A percentile compares a stretch with the other conserved stretches of the same genome.
phyloP scores from a whole-genome alignment of 805 yeast genomes.

The Metschnikowia dekortorum region DNA sequence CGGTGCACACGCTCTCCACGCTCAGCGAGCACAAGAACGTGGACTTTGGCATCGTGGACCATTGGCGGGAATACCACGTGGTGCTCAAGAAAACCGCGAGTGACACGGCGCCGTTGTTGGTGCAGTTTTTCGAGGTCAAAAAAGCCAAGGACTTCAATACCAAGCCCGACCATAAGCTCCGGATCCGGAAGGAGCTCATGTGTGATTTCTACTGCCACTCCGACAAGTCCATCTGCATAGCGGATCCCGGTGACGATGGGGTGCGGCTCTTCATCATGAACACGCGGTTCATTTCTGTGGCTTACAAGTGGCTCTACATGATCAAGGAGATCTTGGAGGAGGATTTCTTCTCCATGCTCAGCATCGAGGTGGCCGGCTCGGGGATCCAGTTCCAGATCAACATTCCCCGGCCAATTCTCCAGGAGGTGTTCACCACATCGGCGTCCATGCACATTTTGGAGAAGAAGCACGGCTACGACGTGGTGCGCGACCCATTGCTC shows the following conservation, averaged over 20 bases:
- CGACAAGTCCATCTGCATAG: conserved; percentile 66
- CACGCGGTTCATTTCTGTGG: conserved; percentile 47
- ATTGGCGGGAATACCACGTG: conserved; percentile 78
- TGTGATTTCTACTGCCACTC: conserved; percentile 58
- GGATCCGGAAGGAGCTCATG: conserved; percentile 14
- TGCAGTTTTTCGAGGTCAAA: conserved; percentile 59
- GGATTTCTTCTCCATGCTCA: conserved; percentile 21
- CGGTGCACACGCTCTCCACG: conserved; percentile 10
- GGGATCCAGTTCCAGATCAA: conserved; percentile 41
- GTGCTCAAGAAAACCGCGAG: conserved; percentile 64
- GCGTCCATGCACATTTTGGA: conserved; percentile 8
- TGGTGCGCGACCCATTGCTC: conserved; percentile 24
- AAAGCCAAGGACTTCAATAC: conserved; percentile 23
- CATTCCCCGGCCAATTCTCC: conserved; percentile 34
- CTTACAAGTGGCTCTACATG: conserved; percentile 63
- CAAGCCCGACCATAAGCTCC: conserved; percentile 21
- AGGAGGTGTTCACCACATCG: conserved; percentile 8
- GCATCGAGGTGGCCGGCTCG: conserved; percentile 43
- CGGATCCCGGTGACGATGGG: conserved; percentile 24
- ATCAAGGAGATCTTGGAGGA: conserved; percentile 45
- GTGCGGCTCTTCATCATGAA: conserved; percentile 49
- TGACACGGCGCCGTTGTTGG: conserved; percentile 45
- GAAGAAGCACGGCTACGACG: conserved; percentile 22
- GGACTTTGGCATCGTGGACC: conserved; percentile 54
- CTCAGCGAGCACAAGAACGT: conserved; percentile 49